Evolutionary conservation across 2,329 filamentous ascomycete genomes (phyloP).

Genomic region (Neonectria ditissima): DNA sequence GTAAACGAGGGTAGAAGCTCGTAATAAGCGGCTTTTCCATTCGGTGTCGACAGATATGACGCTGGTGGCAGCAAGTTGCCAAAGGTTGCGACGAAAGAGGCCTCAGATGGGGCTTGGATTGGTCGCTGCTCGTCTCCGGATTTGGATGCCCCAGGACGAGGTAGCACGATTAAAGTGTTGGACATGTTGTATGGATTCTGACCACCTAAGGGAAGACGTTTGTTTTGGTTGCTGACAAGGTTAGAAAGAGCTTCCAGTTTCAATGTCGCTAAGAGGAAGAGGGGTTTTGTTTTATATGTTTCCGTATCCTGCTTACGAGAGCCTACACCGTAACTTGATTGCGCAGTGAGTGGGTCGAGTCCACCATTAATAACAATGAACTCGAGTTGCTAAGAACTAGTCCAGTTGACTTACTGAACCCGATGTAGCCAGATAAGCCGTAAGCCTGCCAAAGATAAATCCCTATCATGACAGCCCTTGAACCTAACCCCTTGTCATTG

Average conservation of each 20-base stretch:
- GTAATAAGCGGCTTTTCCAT: constrained; percentile 57
- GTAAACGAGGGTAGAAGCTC: constrained; percentile 40
- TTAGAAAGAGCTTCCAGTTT: neutral
- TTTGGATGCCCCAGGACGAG: neutral
- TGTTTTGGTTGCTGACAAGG: neutral
- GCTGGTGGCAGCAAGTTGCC: constrained; percentile 54
- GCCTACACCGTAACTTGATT: neutral
- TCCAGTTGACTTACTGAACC: too few relatives aligned
- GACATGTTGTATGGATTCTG: neutral
- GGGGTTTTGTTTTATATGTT: neutral
- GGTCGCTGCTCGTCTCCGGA: constrained; percentile 15
- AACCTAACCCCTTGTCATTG: too few relatives aligned
- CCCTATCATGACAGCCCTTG: too few relatives aligned
- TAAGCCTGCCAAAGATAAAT: too few relatives aligned
- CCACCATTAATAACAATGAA: neutral
- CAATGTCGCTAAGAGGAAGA: neutral
- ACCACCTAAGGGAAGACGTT: neutral
- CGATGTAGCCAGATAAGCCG: too few relatives aligned
- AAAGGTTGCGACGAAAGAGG: constrained; percentile 51
- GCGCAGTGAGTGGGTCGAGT: neutral
- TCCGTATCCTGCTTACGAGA: neutral
- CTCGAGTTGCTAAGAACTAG: neutral
- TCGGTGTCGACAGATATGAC: constrained; percentile 46
- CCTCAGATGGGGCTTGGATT: constrained; percentile 52
- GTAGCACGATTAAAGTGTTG: constrained; percentile 2